Conservation (phyloP, 148 eudicot genomes). For the Fallopia convolvulus region DNA sequence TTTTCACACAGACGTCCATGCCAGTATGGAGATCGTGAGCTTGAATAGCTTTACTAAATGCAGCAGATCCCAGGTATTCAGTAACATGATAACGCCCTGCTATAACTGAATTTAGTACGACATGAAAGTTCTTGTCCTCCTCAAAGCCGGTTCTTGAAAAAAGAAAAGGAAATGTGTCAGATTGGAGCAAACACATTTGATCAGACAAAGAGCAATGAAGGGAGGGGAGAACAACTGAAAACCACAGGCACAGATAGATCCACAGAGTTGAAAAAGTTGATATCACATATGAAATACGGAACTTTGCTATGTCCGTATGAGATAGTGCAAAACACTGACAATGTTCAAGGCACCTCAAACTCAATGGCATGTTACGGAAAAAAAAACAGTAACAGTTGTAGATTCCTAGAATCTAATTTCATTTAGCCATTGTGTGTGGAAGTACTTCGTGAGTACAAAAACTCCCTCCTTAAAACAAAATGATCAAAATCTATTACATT, state of each 20-base stretch:
- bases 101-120: constrained; percentile 78
- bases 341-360: background rate
- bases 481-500: background rate
- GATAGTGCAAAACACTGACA: background rate
- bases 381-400: background rate
- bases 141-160: constrained; percentile 73
- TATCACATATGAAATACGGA: background rate
- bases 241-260: background rate
- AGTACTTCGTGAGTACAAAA: background rate
- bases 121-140: constrained; percentile 97
- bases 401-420: background rate
- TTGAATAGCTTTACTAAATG: constrained; percentile 98
- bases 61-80: constrained; percentile 97
- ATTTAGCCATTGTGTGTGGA: background rate
- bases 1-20: constrained; percentile 98
- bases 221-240: background rate
- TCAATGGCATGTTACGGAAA: background rate
- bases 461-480: background rate
- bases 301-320: background rate
- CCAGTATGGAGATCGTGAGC: constrained; percentile 97
- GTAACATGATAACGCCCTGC: constrained; percentile 99
- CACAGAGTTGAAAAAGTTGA: background rate
- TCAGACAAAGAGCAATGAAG: background rate
- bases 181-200: background rate
- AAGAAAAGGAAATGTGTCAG: constrained; percentile 16